Percentiles rank a stretch among this genome's conserved stretches.
Evolutionary conservation across 2,329 filamentous ascomycete species (phyloP).

Genomic region (Phialophora chinensis): DNA sequence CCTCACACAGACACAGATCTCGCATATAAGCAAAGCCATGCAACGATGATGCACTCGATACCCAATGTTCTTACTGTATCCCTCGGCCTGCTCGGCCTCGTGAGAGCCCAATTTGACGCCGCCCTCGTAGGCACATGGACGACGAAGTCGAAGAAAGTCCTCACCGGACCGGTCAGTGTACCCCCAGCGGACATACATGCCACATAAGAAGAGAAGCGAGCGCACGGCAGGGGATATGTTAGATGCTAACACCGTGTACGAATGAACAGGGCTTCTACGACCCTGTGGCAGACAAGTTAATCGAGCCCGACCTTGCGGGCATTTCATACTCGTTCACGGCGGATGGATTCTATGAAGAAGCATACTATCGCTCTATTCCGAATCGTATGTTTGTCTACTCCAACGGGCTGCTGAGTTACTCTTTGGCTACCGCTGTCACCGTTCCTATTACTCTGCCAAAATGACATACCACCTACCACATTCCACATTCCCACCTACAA

Average conservation of each 20-base stretch:
- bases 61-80: conserved; percentile 26
- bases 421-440: not conserved
- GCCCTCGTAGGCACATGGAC: conserved; percentile 73
- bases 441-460: not conserved
- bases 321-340: conserved; percentile 76
- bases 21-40: conserved; percentile 22
- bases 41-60: conserved; percentile 36
- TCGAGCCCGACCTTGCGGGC: conserved; percentile 69
- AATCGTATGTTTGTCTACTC: conserved; percentile 62
- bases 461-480: not conserved
- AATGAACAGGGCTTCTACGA: conserved; percentile 69
- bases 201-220: not conserved
- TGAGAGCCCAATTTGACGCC: conserved; percentile 32
- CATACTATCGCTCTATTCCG: conserved; percentile 71
- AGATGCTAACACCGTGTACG: not conserved
- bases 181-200: not conserved
- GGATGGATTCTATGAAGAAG: conserved; percentile 71
- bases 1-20: not conserved
- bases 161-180: conserved; percentile 69
- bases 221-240: not conserved
- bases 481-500: not conserved
- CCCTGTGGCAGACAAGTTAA: conserved; percentile 67
- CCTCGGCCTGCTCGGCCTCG: conserved; percentile 27
- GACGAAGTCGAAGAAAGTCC: conserved; percentile 70
- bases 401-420: not conserved